Evolutionary conservation across 2,329 filamentous ascomycete species (phyloP).

Genomic region (Pseudofabraea citricarpa): DNA sequence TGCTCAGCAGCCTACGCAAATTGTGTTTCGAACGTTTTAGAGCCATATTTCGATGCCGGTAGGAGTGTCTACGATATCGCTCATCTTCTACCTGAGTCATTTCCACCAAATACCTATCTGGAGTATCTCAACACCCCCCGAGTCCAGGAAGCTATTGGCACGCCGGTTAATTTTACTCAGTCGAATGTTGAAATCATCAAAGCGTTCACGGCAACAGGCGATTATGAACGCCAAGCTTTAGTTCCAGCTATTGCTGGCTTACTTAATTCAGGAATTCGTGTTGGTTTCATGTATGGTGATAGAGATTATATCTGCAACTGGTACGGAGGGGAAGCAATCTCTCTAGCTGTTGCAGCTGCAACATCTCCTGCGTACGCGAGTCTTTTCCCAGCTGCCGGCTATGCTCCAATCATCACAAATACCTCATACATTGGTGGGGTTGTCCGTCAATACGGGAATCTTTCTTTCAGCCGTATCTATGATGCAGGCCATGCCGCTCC

Average conservation of each 20-base stretch:
- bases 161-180: conserved; percentile 55
- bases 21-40: conserved; percentile 29
- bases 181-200: conserved; percentile 40
- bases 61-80: conserved; percentile 32
- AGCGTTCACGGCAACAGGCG: conserved; percentile 47
- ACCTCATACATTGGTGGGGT: conserved; percentile 63
- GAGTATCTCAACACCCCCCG: conserved; percentile 62
- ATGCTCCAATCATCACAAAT: conserved; percentile 67
- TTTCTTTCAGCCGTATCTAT: conserved; percentile 63
- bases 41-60: conserved; percentile 27
- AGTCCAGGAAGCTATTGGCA: conserved; percentile 56
- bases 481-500: conserved; percentile 62
- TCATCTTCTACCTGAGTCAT: conserved; percentile 44
- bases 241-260: conserved; percentile 55
- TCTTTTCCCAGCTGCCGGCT: conserved; percentile 62
- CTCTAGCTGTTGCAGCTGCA: conserved; percentile 52
- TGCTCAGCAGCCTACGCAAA: conserved; percentile 29
- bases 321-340: conserved; percentile 72
- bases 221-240: conserved; percentile 60
- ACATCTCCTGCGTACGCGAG: conserved; percentile 41
- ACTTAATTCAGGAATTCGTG: conserved; percentile 56
- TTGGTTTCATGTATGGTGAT: conserved; percentile 68
- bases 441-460: conserved; percentile 72
- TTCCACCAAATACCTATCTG: conserved; percentile 55
- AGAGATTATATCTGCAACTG: conserved; percentile 62